These are phyloP conservation scores for Zangia roseola DNA, from an alignment of 768 basidiomycete genomes.

Conservation along the genomic window DNA sequence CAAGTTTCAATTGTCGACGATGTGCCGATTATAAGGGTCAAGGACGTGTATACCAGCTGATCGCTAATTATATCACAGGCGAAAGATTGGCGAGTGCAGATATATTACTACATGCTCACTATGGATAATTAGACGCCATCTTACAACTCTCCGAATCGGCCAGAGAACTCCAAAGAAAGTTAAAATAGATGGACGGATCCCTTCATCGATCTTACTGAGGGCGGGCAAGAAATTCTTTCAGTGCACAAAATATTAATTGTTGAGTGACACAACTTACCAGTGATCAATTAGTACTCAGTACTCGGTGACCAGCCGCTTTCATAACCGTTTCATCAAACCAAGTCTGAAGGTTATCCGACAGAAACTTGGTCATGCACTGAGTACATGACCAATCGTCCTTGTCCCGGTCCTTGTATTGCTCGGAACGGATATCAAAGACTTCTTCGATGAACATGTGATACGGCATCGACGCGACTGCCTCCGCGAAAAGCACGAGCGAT, in stretches of 20 bases:
- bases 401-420: slow-evolving; percentile 26
- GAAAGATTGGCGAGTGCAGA: slow-evolving; percentile 1
- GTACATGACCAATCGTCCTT: slow-evolving; percentile 33
- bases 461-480: slow-evolving; percentile 5
- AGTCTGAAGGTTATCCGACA: slow-evolving; percentile 7
- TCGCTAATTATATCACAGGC: slow-evolving; percentile 11
- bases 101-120: not conserved
- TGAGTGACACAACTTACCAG: no score
- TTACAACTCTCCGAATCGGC: not conserved
- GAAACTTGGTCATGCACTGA: slow-evolving; percentile 26
- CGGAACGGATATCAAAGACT: slow-evolving; percentile 17
- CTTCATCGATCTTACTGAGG: no score
- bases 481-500: slow-evolving; percentile 1
- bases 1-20: slow-evolving; percentile 4
- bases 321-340: slow-evolving; percentile 11
- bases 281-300: no score
- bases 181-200: no score
- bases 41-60: slow-evolving; percentile 24
- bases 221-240: no score
- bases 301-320: no score
- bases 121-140: not conserved
- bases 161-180: not conserved
- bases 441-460: slow-evolving; percentile 13
- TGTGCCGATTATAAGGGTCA: not conserved
- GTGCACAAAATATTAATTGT: no score